Conservation (phyloP, 2,329 filamentous ascomycete species). For the Dothideomycetes sp. region DNA sequence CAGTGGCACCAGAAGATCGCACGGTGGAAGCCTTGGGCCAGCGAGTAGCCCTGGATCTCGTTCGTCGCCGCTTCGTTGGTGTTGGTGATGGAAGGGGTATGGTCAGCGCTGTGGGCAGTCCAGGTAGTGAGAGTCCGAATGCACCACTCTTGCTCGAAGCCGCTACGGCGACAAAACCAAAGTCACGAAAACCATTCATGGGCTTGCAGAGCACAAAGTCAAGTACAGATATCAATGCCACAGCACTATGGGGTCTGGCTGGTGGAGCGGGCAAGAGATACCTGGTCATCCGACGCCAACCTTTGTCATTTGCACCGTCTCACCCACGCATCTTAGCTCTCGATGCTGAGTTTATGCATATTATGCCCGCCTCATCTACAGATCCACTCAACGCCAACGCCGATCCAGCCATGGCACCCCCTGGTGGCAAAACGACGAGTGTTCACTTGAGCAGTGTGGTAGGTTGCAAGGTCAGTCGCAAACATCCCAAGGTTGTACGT, state of each 20-base stretch:
- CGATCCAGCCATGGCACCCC: slow-evolving; percentile 17
- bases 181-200: slow-evolving; percentile 27
- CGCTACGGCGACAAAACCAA: slow-evolving; percentile 37
- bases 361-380: slow-evolving; percentile 49
- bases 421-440: slow-evolving; percentile 57
- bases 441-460: slow-evolving; percentile 77
- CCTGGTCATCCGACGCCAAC: slow-evolving; percentile 71
- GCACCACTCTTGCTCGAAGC: slow-evolving; percentile 50
- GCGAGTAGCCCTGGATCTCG: slow-evolving; percentile 64
- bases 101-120: slow-evolving; percentile 57
- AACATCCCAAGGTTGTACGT: slow-evolving; percentile 73
- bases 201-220: slow-evolving; percentile 13
- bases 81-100: slow-evolving; percentile 20
- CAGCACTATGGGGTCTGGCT: slow-evolving; percentile 13
- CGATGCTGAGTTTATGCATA: slow-evolving; percentile 79
- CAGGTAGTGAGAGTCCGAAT: slow-evolving; percentile 61
- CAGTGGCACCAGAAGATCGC: slow-evolving; percentile 66
- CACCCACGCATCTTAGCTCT: slow-evolving; percentile 70
- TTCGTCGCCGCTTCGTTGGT: slow-evolving; percentile 64
- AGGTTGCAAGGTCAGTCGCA: slow-evolving; percentile 69
- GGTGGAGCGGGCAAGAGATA: slow-evolving; percentile 51
- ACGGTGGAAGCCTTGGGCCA: slow-evolving; percentile 71
- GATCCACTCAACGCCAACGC: slow-evolving; percentile 27
- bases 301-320: slow-evolving; percentile 68
- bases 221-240: slow-evolving; percentile 34